Evolutionary conservation across 257 asterid species (phyloP), one percentile per base, ranked within the genome.

Genomic region (Schizonepeta tenuifolia): DNA sequence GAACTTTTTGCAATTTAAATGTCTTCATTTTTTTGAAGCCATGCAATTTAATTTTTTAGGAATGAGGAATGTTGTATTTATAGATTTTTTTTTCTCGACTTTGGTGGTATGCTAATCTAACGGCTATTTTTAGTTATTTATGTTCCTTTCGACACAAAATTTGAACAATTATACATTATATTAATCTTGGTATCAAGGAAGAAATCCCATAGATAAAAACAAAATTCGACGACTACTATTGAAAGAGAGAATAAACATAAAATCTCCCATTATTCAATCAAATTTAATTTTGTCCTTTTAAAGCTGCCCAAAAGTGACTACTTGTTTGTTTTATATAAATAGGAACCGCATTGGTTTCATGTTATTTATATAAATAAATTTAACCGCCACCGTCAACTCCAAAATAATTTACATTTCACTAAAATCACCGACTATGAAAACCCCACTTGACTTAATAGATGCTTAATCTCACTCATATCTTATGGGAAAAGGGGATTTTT

Each of bases 381-480:
- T 61, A 60, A 61, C 64, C 35, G 38, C 61, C 76, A 71, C 75
- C 68, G 61, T 46, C 67, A 57, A 51, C 36, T 20, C 50, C 46
- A 14, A 59, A 26, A 5, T 43, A 44, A 26, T 55, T 55, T 22
- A 55, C 18, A 6, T 55, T 55, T 54, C 31, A 9, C 72, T 49
- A 20, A 67, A 67, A 26, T 28, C 31, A 10, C 47, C 49, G 13
- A 17, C 26, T 56, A 26, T 9, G 7, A 31, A 31, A 31, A 31
- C 7, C 36, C 36, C 7, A 31, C 7, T 0, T 31, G 36, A 5
- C 5, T 31, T 31, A 31, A 31, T 31, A 31, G 35, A 5, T 3
- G 35, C 35, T 31, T 4, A 4, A 31, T 31, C 7, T 31, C 36
- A 31, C 3, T 31, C 6, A 5, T 31, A 31, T 28, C 36, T 31